Base-by-base conservation (phyloP, 495 filamentous ascomycete genomes). In the Aspergillus incahuasiensis region DNA sequence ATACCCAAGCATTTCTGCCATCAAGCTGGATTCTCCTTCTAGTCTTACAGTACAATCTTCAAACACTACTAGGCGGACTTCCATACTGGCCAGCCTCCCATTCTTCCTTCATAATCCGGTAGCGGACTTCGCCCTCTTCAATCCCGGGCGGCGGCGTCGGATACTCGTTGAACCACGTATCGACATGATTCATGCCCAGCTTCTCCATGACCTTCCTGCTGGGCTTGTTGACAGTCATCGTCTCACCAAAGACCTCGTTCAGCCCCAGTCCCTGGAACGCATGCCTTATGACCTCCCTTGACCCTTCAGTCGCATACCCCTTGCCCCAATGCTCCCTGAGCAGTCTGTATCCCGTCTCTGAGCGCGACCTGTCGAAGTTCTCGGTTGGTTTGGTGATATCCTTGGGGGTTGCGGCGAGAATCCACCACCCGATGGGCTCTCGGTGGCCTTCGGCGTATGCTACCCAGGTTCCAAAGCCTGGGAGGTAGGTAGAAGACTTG, bases 341-440 rank as follows among this genome's bases (percentile, higher is more conserved):
- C 20, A 61, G 24, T 11, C 59, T 54, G 28, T 54, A 61, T 2
- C 59, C 59, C 18, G 46, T 57, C 25, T 61, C 59, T 2, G 59
- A 41, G 18, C 54, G 43, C 13, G 44, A 49, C 1, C 22, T 57
- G 45, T 43, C 43, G 25, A 55, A 61, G 15, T 57, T 24, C 39
- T 57, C 43, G n/a, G 58, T 55, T 16, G 28, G 46, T 3, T 54
- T 48, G 6, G 43, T 21, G 22, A 18, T 15, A 12, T 32, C 34
- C 1, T 38, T 15, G 3, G 54, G 53, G 7, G 34, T 21, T 0
- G 59, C 54, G 13, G 54, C 59, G 15, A 61, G 39, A 18, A 61
- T 57, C 59, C 59, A 61, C 59, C 59, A 61, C 15, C 59, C 59
- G 20, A 61, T 51, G n/a, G 56, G 52, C 12, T 61, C 54, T 2